Evolutionary conservation across 208 protist species (phyloP), one percentile per base, ranked within the genome.

Genomic region (Kentomonas sorsogonicus): DNA sequence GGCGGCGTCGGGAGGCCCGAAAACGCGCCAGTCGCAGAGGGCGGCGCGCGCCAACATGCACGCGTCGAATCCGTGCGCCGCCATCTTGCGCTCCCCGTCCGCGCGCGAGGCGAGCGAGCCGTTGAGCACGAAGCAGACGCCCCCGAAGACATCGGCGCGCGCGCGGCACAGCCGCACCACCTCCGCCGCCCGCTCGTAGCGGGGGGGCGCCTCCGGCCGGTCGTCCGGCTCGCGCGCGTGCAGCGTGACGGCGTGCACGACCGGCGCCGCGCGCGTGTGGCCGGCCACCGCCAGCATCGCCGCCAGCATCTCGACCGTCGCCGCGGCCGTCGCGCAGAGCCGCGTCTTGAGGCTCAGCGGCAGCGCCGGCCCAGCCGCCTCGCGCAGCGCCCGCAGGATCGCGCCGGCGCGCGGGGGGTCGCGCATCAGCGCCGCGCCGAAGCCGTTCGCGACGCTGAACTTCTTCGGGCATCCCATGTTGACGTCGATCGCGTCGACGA

Each of bases 401-500:
- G 69, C 60, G 15, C 80, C 84, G 6, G 78, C 89, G n/a, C 58
- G 40, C 38, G 41, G 53, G 1, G 84, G 57, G 25, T 80, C 59
- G 25, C 29, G 38, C 75, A 99, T 93, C 20, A 99, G 75, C 6
- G 94, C 94, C 0, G 95, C 85, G 18, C 98, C 98, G 93, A 99
- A 99, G 6, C 97, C 97, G 46, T 97, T 97, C 9, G 74, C 67
- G 20, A 97, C 73, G 63, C 95, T 98, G 64, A 99, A 99, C 51
- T 86, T 80, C 62, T 98, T 98, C 0, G 98, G 98, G 61, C 98
- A 99, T 39, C 98, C 97, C 97, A 99, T 99, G 76, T 99, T 99
- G 29, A 99, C 61, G 82, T 99, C 98, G 13, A 99, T 79, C 15
- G 83, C 98, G 53, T 95, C 84, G 18, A 99, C 82, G 64, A 99